Evolutionary conservation across 768 basidiomycete species (phyloP).

Genomic region (Serendipita sp.): DNA sequence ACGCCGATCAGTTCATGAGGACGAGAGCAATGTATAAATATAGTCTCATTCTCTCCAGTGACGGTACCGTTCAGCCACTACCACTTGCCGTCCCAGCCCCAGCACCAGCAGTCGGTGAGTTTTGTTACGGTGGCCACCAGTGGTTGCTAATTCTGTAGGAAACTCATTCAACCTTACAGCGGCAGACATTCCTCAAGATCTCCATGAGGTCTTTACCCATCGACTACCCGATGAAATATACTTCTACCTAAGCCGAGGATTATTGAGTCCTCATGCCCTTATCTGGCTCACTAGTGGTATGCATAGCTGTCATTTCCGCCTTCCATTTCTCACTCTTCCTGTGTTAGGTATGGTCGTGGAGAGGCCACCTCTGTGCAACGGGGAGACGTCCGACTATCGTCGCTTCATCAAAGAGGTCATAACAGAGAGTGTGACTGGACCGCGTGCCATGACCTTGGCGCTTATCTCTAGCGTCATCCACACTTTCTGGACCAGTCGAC

Average conservation of each 20-base stretch:
- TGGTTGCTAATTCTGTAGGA: not conserved
- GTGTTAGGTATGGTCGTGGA: conserved; percentile 46
- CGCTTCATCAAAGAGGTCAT: conserved; percentile 93
- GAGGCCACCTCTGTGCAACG: conserved; percentile 81
- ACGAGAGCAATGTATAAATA: conserved; percentile 86
- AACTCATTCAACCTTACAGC: conserved; percentile 42
- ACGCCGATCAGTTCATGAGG: conserved; percentile 74
- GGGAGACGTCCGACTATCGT: conserved; percentile 87
- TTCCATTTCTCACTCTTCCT: no score
- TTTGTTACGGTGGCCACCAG: conserved; percentile 38
- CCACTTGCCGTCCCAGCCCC: conserved; percentile 49
- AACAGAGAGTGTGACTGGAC: conserved; percentile 87
- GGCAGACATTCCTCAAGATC: conserved; percentile 75
- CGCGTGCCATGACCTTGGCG: conserved; percentile 80
- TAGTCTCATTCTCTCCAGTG: conserved; percentile 76
- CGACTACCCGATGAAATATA: conserved; percentile 93
- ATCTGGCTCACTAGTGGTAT: conserved; percentile 86
- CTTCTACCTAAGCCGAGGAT: conserved; percentile 87
- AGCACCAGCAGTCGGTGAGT: conserved; percentile 27
- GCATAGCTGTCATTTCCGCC: not conserved
- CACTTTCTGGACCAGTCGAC: conserved; percentile 63
- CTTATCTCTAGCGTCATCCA: conserved; percentile 70
- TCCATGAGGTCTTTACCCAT: conserved; percentile 90
- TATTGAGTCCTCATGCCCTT: conserved; percentile 75
- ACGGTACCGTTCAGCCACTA: conserved; percentile 66